Evolutionary conservation across 495 filamentous ascomycete genomes (phyloP), one percentile per base, ranked within the genome.

Genomic region (Podospora pseudocomata): DNA sequence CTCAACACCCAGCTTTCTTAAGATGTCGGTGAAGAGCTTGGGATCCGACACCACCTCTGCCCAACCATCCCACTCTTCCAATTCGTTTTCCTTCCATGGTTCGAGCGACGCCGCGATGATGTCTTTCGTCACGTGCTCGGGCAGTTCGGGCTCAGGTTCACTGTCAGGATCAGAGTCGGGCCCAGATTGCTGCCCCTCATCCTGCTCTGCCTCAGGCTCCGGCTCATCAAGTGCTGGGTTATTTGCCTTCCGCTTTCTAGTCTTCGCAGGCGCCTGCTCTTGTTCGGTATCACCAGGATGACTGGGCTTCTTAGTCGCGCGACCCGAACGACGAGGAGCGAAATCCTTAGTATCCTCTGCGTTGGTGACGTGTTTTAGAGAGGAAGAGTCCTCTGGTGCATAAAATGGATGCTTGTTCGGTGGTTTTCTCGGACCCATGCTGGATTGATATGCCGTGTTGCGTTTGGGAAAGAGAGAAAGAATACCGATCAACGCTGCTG

Each of bases 11-110:
- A 96, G 88, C 28, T 91, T 86, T 26, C 83, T 83, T 23, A 99
- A 84, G 80, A 97, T 94, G 34, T 87, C 86, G 72, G 91, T 94
- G 83, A 97, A 97, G 54, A 93, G 85, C 34, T 86, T 89, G 2
- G 95, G 95, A 65, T 99, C 94, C 0, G 92, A 96, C 76, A 97
- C 93, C 53, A 97, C 83, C 73, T 97, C 93, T 59, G 89, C 90
- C 84, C 93, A 99, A 27, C 92, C 93, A 2, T 71, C 72, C 78
- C 84, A 86, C 34, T 80, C 79, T 15, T 74, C 70, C 7, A 77
- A 77, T 64, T 87, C 84, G 54, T 83, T 72, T 7, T 70, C 69
- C 18, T 68, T 67, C 76, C 81, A 82, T 2, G 76, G 78, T 9
- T 61, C 67, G 4, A 84, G 69, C 3, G 78, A 71, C 3, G 74